Evolutionary conservation across 768 basidiomycete genomes (phyloP).

Genomic region (Tricholoma terreum): DNA sequence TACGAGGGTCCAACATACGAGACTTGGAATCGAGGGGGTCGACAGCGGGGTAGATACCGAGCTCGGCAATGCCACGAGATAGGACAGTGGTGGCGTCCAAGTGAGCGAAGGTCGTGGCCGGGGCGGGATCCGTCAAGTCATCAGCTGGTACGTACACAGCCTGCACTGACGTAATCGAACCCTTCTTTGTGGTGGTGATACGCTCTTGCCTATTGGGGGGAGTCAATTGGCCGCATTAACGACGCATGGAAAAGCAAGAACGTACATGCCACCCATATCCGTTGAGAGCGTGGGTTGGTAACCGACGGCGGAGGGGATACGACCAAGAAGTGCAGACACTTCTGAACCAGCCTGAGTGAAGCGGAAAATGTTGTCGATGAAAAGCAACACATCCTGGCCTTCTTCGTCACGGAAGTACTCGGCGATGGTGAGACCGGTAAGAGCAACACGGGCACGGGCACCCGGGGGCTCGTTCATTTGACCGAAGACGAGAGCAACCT

Average conservation of each 20-base stretch:
- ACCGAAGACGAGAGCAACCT: slow-evolving; percentile 99
- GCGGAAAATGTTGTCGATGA: slow-evolving; percentile 99
- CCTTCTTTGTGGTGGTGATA: slow-evolving; percentile 99
- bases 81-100: slow-evolving; percentile 99
- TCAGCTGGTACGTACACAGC: slow-evolving; percentile 99
- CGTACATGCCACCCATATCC: slow-evolving; percentile 99
- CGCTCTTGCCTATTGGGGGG: slow-evolving; percentile 83
- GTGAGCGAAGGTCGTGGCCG: slow-evolving; percentile 99
- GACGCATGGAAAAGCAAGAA: slow-evolving; percentile 12
- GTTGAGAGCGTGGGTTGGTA: slow-evolving; percentile 99
- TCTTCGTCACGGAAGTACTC: slow-evolving; percentile 99
- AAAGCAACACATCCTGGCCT: slow-evolving; percentile 99
- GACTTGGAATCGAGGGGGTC: slow-evolving; percentile 99
- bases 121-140: slow-evolving; percentile 99
- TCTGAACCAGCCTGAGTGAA: slow-evolving; percentile 99
- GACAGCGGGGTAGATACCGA: slow-evolving; percentile 99
- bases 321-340: slow-evolving; percentile 98
- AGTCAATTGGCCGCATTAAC: slow-evolving; percentile 7
- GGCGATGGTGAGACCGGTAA: slow-evolving; percentile 98
- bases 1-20: slow-evolving; percentile 99
- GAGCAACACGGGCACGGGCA: slow-evolving; percentile 99
- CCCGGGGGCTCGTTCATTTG: slow-evolving; percentile 99
- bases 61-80: slow-evolving; percentile 98
- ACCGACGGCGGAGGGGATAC: slow-evolving; percentile 99
- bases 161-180: slow-evolving; percentile 99